Evolutionary conservation across 2,329 filamentous ascomycete species (phyloP).

Genomic region (Lecanicillium sp.): DNA sequence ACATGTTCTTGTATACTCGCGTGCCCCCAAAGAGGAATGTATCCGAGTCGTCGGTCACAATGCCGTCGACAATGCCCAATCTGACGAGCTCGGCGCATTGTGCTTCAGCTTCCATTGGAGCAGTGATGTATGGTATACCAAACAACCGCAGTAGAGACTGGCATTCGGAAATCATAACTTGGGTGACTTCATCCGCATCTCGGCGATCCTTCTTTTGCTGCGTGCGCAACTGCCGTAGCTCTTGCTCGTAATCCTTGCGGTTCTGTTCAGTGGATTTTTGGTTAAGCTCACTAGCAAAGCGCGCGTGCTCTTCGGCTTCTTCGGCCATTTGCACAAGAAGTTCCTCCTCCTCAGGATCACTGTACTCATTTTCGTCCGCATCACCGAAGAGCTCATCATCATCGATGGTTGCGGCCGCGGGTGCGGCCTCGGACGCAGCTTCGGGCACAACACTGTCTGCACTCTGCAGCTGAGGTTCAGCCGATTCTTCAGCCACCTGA

Average conservation of each 20-base stretch:
- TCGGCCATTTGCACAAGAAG: constrained; percentile 78
- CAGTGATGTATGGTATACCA: constrained; percentile 92
- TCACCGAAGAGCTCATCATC: constrained; percentile 41
- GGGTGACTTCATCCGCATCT: constrained; percentile 94
- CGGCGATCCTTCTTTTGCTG: constrained; percentile 95
- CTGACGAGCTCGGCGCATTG: constrained; percentile 89
- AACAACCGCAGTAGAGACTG: constrained; percentile 86
- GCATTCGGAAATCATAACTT: constrained; percentile 93
- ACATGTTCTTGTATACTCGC: constrained; percentile 98
- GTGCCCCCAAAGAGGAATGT: constrained; percentile 96
- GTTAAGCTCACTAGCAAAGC: constrained; percentile 85
- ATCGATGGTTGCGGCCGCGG: constrained; percentile 18
- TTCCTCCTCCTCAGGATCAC: constrained; percentile 88
- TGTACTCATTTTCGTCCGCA: constrained; percentile 68
- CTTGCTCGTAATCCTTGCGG: constrained; percentile 74
- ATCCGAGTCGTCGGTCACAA: constrained; percentile 96
- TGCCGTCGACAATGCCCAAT: constrained; percentile 87
- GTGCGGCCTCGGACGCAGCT: background rate
- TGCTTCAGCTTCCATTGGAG: constrained; percentile 97
- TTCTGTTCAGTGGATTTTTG: constrained; percentile 64
- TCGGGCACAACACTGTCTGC: background rate
- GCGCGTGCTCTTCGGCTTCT: constrained; percentile 88
- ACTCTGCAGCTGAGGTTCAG: background rate
- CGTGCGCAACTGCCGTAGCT: constrained; percentile 78
- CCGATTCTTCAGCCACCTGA: constrained; percentile 11